phyloP scores from a whole-genome alignment of 1,284 basidiomycete species.

The Austroboletus sp. region DNA sequence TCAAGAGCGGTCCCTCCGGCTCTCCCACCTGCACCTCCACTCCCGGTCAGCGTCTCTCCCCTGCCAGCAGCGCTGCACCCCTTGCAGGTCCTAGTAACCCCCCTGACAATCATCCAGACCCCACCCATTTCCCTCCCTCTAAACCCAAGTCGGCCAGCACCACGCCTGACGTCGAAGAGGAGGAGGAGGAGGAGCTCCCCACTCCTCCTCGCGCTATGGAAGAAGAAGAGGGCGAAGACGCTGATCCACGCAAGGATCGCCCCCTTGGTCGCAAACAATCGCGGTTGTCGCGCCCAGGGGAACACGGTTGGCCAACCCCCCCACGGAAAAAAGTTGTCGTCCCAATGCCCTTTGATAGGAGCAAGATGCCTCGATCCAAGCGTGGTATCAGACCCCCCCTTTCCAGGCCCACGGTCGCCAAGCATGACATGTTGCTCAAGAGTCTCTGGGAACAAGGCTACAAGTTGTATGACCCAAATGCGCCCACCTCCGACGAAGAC shows the following conservation, averaged over 20 bases:
- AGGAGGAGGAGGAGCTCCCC: slow-evolving; percentile 43
- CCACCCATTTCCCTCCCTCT: background rate
- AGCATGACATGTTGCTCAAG: background rate
- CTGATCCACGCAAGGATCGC: slow-evolving; percentile 33
- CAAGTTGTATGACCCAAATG: slow-evolving; percentile 20
- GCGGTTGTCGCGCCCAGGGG: background rate
- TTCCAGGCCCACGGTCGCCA: background rate
- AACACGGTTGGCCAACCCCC: too few relatives aligned
- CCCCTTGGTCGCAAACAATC: slow-evolving; percentile 22
- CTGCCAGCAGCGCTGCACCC: background rate
- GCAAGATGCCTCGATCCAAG: slow-evolving; percentile 20
- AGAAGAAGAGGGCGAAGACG: slow-evolving; percentile 55
- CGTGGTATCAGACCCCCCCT: slow-evolving; percentile 2
- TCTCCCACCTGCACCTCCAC: slow-evolving; percentile 12
- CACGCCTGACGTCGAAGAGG: slow-evolving; percentile 36
- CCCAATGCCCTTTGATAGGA: slow-evolving; percentile 18
- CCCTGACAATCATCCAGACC: slow-evolving; percentile 1
- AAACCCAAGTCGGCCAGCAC: slow-evolving; percentile 18
- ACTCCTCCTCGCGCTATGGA: slow-evolving; percentile 54
- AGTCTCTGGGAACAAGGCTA: slow-evolving; percentile 16
- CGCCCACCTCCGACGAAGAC: slow-evolving; percentile 22
- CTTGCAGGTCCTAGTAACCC: slow-evolving; percentile 13
- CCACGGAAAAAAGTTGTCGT: slow-evolving; percentile 15
- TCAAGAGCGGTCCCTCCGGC: slow-evolving; percentile 31
- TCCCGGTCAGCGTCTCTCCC: slow-evolving; percentile 6